These are phyloP conservation scores for Zymoseptoria brevis DNA, from an alignment of 2,329 filamentous ascomycete species.

Conservation along the genomic window DNA sequence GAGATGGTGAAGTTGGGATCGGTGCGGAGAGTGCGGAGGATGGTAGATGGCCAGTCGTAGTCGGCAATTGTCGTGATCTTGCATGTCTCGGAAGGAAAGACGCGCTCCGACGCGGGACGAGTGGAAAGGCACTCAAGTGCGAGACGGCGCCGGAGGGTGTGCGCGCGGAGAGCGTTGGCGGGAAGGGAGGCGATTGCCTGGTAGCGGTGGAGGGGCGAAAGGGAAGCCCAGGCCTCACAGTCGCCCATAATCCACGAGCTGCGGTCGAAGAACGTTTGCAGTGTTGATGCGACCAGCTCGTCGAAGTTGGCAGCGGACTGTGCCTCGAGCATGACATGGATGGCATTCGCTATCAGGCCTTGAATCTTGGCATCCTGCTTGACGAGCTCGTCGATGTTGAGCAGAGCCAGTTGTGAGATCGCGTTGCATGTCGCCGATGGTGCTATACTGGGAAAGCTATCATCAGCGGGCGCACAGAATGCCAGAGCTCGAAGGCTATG, in stretches of 20 bases:
- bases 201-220: conserved; percentile 39
- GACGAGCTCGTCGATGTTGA: conserved; percentile 23
- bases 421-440: conserved; percentile 12
- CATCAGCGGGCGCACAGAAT: conserved; percentile 11
- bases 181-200: conserved; percentile 55
- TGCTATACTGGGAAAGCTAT: conserved; percentile 10
- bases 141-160: conserved; percentile 58
- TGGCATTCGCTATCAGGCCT: conserved; percentile 5
- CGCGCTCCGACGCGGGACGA: conserved; percentile 2
- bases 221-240: background rate
- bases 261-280: conserved; percentile 9
- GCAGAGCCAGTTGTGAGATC: conserved; percentile 20
- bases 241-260: background rate
- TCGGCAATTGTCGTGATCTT: background rate
- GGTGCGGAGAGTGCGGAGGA: conserved; percentile 21
- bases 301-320: conserved; percentile 13
- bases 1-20: conserved; percentile 45
- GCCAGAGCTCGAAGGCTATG: conserved; percentile 10
- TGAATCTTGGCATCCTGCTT: conserved; percentile 10
- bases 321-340: conserved; percentile 18
- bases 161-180: conserved; percentile 40
- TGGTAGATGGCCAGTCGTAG: conserved; percentile 13
- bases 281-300: conserved; percentile 6
- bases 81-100: background rate
- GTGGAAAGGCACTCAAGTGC: conserved; percentile 56